Evolutionary conservation across 1,284 basidiomycete genomes (phyloP), one percentile per base, ranked within the genome.

Genomic region (Rhodotorula sp.): DNA sequence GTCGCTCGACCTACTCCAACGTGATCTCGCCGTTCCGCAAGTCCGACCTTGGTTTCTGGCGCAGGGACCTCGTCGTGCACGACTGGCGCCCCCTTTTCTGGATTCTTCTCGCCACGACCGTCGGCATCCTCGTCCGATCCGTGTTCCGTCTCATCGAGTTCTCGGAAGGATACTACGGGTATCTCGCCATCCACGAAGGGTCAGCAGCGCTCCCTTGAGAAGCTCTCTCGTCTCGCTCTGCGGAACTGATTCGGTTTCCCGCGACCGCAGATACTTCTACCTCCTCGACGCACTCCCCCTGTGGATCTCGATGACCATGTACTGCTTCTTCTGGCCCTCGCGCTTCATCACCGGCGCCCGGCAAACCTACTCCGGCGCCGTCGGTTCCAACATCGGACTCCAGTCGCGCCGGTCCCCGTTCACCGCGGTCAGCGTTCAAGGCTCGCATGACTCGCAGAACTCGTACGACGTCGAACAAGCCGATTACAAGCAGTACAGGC

Each of bases 81-180:
- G 61, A 68, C 54, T 76, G 72, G 75, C 65, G 67, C 2, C 58
- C 68, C 16, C 52, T 77, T 0, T 69, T 64, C 52, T 58, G 26
- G 39, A 60, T 68, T 18, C 57, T 75, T 46, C 6, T 47, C 49
- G 43, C 68, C 14, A 64, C 70, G 3, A 71, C 61, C 60, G 26
- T 46, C 39, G 60, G 49, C n/a, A 26, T 58, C 20, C 15, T 49
- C 21, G 48, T 80, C 73, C 71, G 73, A 62, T 47, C 69, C 76
- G 60, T 65, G 1, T 79, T 78, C 70, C 59, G 76, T 10, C 61
- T 72, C 23, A 60, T 72, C 51, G 78, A 79, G 60, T 79, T 73
- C 23, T 14, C 29, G 20, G 23, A 71, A 23, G 72, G 72, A 6
- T 64, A 76, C 64, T 46, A 52, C 43, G 68, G 68, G 7, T 67